phyloP scores from a whole-genome alignment of 129 eudicot species.

The Flaveria ramosissima region DNA sequence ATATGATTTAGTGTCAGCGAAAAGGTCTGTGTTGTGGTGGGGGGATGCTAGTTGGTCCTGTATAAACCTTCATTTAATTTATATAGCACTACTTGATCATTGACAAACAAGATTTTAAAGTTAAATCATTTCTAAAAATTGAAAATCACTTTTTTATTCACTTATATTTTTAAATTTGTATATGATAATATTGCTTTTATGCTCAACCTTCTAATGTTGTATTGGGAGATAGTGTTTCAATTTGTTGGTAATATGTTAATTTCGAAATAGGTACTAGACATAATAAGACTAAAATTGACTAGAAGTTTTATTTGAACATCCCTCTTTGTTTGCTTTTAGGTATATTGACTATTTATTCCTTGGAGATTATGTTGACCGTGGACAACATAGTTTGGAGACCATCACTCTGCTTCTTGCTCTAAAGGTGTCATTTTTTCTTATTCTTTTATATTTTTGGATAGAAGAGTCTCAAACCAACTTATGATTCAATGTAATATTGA shows the following conservation, averaged over 20 bases:
- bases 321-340: conserved; percentile 44
- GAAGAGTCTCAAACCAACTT: neutral
- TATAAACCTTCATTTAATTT: neutral
- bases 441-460: neutral
- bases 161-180: neutral
- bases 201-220: neutral
- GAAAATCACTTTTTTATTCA: neutral
- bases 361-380: conserved; percentile 99
- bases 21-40: too few relatives aligned
- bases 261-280: neutral
- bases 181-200: neutral
- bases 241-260: neutral
- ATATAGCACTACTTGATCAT: neutral
- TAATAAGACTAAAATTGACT: neutral
- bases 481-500: conserved; percentile 1
- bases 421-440: conserved; percentile 53
- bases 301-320: neutral
- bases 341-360: conserved; percentile 92
- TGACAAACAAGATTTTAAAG: neutral
- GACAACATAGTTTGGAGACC: conserved; percentile 99
- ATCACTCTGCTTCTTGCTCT: conserved; percentile 90
- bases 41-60: too few relatives aligned
- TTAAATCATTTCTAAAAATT: neutral
- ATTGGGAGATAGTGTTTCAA: neutral
- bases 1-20: too few relatives aligned